A percentile compares a stretch with the other conserved stretches of the same genome.
These are phyloP conservation scores for Sphaerulina musiva DNA, from an alignment of 2,329 filamentous ascomycete species.

Conservation along the genomic window DNA sequence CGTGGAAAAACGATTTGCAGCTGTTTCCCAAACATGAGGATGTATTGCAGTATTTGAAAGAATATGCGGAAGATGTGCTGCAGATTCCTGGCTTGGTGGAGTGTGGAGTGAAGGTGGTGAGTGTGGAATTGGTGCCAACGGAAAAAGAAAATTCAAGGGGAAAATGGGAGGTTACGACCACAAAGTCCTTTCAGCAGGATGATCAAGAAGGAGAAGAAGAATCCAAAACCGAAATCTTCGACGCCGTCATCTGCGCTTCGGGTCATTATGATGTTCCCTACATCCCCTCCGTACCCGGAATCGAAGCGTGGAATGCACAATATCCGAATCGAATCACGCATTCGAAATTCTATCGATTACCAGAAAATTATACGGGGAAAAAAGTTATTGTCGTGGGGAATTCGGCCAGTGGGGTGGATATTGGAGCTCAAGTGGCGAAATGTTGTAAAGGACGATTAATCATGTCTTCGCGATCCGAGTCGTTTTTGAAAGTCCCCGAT, in stretches of 20 bases:
- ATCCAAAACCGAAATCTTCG: slow-evolving; percentile 45
- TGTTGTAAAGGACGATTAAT: slow-evolving; percentile 57
- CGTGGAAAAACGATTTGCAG: slow-evolving; percentile 49
- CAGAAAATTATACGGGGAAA: slow-evolving; percentile 55
- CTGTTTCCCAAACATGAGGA: slow-evolving; percentile 67
- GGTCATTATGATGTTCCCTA: slow-evolving; percentile 45
- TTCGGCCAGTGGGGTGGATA: slow-evolving; percentile 76
- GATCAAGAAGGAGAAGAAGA: too few species aligned
- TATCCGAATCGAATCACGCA: slow-evolving; percentile 40
- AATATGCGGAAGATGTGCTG: slow-evolving; percentile 60
- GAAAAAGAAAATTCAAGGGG: too few species aligned
- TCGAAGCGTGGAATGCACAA: slow-evolving; percentile 37
- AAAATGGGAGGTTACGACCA: slow-evolving; percentile 56
- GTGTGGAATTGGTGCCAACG: too few species aligned
- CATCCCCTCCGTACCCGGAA: slow-evolving; percentile 38
- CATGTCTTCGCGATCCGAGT: slow-evolving; percentile 53
- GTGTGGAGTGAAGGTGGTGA: too few species aligned
- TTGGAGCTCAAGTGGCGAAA: slow-evolving; percentile 65
- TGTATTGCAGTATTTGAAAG: slow-evolving; percentile 66
- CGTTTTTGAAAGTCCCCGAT: slow-evolving; percentile 35
- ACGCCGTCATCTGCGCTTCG: slow-evolving; percentile 44
- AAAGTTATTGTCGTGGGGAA: slow-evolving; percentile 82
- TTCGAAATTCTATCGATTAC: slow-evolving; percentile 71
- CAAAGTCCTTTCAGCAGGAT: slow-evolving; percentile 6
- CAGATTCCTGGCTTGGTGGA: slow-evolving; percentile 41